Evolutionary conservation across 306 rosid species (phyloP), one percentile per base, ranked within the genome.

Genomic region (Acacia melanoxylon): DNA sequence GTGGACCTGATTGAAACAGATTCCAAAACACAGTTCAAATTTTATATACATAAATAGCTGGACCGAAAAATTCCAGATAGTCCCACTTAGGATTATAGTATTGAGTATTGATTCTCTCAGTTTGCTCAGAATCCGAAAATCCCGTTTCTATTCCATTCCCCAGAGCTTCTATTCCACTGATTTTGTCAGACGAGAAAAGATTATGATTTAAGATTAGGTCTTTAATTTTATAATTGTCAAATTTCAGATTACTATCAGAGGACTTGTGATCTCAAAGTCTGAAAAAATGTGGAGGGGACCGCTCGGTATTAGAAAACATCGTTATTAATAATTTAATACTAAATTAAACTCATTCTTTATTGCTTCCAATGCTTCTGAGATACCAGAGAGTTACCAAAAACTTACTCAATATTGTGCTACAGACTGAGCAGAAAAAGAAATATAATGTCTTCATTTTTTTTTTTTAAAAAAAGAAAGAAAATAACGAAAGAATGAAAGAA

Each of bases 101-200:
- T 83, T 85, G 73, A 68, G 44, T 41, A 69, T 40, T 69, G 90
- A 75, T 70, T 77, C 42, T 75, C 42, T 42, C 66, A 74, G 83
- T 86, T 66, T 80, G 91, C 97, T 93, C 83, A 87, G 85, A 90
- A 90, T 92, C 88, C 88, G 83, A 88, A 91, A 92, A 91, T 93
- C 94, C 98, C 73, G 99, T 89, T 96, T 96, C 99, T 92, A 96
- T 96, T 96, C 99, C 98, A 92, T 96, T 96, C 97, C 97, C 97
- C 97, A 92, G 83, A 92, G 94, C 88, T 96, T 96, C 99, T 96
- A 96, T 93, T 96, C 99, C 92, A 92, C 97, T 92, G 96, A 80
- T 80, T 84, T 83, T 90, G 93, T 84, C 98, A 91, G 97, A 79
- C 68, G 76, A 52, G 42, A 27, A 83, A 84, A 22, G 77, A 74